These are phyloP conservation scores for Adansonia grandidieri DNA, from an alignment of 441 rosid species.

Conservation along the genomic window DNA sequence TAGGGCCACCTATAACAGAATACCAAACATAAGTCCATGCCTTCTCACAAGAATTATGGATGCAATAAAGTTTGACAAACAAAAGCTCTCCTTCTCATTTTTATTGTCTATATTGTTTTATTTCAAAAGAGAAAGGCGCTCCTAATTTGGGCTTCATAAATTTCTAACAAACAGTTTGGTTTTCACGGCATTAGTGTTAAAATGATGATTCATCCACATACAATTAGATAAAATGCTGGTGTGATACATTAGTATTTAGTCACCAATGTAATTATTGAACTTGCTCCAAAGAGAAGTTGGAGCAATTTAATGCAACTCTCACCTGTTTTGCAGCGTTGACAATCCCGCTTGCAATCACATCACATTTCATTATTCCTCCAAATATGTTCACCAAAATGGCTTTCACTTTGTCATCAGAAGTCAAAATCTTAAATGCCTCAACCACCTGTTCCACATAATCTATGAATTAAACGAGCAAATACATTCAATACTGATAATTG, in stretches of 20 bases:
- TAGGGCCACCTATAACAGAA: constrained; percentile 51
- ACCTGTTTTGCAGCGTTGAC: constrained; percentile 95
- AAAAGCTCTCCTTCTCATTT: no score
- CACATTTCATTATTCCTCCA: constrained; percentile 98
- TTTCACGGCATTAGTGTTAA: not conserved
- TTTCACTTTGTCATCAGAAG: constrained; percentile 93
- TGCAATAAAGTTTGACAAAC: not conserved
- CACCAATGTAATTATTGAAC: not conserved
- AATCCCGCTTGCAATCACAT: constrained; percentile 93
- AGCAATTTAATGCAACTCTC: constrained; percentile 28
- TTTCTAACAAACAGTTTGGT: not conserved
- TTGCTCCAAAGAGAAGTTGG: not conserved
- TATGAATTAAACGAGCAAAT: not conserved
- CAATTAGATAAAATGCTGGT: constrained; percentile 20
- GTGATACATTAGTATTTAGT: not conserved
- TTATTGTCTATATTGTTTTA: not conserved
- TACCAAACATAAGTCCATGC: not conserved
- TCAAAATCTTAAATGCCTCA: constrained; percentile 93
- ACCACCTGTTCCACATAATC: constrained; percentile 60
- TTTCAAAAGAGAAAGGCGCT: not conserved
- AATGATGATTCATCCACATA: not conserved
- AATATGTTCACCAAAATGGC: constrained; percentile 95
- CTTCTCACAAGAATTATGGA: not conserved
- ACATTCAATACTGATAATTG: not conserved
- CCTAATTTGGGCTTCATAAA: constrained; percentile 4